Evolutionary conservation across 495 filamentous ascomycete genomes (phyloP).

Genomic region (Podospora pseudocomata): DNA sequence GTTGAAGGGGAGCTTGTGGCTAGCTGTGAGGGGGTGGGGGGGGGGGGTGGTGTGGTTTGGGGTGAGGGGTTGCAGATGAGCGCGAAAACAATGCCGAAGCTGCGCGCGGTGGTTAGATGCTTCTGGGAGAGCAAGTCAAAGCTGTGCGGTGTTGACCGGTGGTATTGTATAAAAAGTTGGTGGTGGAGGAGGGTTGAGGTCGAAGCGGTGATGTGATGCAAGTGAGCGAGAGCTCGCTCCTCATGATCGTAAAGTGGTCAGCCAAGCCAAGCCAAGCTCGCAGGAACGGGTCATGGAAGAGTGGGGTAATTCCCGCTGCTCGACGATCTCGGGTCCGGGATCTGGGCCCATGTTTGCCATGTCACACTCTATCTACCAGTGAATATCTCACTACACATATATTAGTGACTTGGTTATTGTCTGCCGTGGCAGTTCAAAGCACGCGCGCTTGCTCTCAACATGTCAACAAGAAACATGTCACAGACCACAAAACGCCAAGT

Average conservation of each 20-base stretch:
- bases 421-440: background rate
- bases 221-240: background rate
- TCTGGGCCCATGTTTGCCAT: background rate
- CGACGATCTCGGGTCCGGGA: conserved; percentile 5
- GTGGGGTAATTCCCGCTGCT: conserved; percentile 14
- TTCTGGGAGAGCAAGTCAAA: background rate
- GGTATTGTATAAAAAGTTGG: background rate
- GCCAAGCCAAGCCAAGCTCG: conserved; percentile 2
- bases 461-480: background rate
- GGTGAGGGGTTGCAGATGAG: background rate
- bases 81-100: background rate
- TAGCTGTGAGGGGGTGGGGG: background rate
- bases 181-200: background rate
- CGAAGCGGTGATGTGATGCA: background rate
- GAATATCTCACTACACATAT: background rate
- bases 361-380: background rate
- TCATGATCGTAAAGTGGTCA: background rate
- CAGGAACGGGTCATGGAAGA: background rate
- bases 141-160: background rate
- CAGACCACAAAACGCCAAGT: background rate
- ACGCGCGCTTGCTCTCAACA: background rate
- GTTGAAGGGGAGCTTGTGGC: background rate
- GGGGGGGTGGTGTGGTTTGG: background rate
- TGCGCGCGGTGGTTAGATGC: background rate
- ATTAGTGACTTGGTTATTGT: background rate